These are phyloP conservation scores for Ustilago trichophora DNA, from an alignment of 1,284 basidiomycete species.

Conservation along the genomic window DNA sequence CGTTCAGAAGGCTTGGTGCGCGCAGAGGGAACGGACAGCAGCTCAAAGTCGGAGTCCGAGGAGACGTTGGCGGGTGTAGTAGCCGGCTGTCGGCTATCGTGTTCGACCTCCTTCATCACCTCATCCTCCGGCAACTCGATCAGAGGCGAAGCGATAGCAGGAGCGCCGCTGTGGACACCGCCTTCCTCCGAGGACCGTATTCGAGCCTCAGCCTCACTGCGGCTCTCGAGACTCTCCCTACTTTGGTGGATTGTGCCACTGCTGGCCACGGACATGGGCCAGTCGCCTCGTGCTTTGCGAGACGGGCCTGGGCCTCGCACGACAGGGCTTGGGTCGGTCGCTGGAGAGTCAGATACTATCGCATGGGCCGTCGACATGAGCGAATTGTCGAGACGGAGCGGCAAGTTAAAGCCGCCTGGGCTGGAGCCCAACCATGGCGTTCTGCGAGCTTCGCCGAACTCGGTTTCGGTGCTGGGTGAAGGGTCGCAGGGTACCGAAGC, in stretches of 20 bases:
- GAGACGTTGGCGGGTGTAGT: neutral
- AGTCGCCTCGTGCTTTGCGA: slow-evolving; percentile 28
- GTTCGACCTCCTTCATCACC: slow-evolving; percentile 2
- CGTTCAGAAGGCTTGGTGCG: slow-evolving; percentile 32
- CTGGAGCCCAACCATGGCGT: slow-evolving; percentile 28
- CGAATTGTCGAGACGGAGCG: slow-evolving; percentile 39
- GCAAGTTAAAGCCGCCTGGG: slow-evolving; percentile 37
- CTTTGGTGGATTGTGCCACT: slow-evolving; percentile 14
- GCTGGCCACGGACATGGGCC: slow-evolving; percentile 41
- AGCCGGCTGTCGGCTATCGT: neutral
- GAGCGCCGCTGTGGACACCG: neutral
- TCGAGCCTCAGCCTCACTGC: slow-evolving; percentile 14
- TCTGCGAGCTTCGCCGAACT: slow-evolving; percentile 32
- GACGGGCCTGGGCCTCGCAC: slow-evolving; percentile 7
- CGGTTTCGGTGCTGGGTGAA: slow-evolving; percentile 37
- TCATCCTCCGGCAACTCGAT: slow-evolving; percentile 27
- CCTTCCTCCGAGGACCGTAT: slow-evolving; percentile 17
- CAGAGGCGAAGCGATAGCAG: slow-evolving; percentile 22
- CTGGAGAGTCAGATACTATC: slow-evolving; percentile 15
- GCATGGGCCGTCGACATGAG: slow-evolving; percentile 25
- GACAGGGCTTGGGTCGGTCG: slow-evolving; percentile 5
- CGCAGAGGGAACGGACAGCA: slow-evolving; percentile 4
- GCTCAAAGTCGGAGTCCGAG: slow-evolving; percentile 13
- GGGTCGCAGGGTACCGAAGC: slow-evolving; percentile 38
- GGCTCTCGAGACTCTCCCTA: slow-evolving; percentile 18